Evolutionary conservation across 129 eudicot species (phyloP), one percentile per base, ranked within the genome.

Genomic region (Escallonia rubra): DNA sequence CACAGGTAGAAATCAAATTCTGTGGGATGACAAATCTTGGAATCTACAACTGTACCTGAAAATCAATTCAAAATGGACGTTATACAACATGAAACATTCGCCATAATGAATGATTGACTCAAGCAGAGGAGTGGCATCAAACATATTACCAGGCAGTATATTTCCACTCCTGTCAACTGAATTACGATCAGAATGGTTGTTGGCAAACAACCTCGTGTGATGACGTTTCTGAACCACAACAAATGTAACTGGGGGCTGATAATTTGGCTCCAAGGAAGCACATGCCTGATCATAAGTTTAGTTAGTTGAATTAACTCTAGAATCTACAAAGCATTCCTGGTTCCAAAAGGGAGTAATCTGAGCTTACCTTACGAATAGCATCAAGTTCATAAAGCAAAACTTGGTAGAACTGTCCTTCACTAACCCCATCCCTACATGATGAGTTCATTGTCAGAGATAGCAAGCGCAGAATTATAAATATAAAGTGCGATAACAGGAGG

Each of bases 211-310:
- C 62, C 96, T 74, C 3, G 97, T 91, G 65, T 87, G 97, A 68
- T 91, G 97, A 8, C 97, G 97, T 76, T 91, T 91, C 72, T 91
- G 97, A 72, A 91, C 97, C 76, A 91, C 97, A 40, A 91, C 88
- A 83, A 91, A 91, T 4, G 97, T 91, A 4, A 91, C 97, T 2
- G 93, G 83, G 23, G 97, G 97, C 79, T 87, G 97, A 78, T 91
- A 91, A 66, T 83, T 79, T 23, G 90, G 81, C 72, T 87, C 96
- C 77, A 91, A 69, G 2, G 97, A 91, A 2, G 88, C 90, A 73
- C 97, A 91, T 13, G 97, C 97, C 97, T 90, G 67, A 23, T 4
- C 55, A 42, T 64, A 8, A 53, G 10, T 41, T 51, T 46, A n/a
- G 46, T 47, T 5, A 60, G 56, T 7, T 41, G 42, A 59, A 38